Percentiles rank a stretch among this genome's conserved stretches.
phyloP scores from a whole-genome alignment of 1,284 basidiomycete species.

The Ceratobasidium sp. region DNA sequence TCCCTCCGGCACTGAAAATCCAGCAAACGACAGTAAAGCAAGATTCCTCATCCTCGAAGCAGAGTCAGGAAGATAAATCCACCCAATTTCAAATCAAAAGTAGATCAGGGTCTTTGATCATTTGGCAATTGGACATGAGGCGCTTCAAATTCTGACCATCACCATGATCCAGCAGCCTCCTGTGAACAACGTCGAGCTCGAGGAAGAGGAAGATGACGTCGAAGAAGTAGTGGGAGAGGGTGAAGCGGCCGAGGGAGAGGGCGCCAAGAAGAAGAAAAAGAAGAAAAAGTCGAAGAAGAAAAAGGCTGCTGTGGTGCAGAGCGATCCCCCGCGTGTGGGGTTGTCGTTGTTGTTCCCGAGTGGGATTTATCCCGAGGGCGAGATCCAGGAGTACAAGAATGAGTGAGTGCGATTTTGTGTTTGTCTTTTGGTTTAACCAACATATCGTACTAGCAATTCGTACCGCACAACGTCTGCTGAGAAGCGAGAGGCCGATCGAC shows the following conservation, averaged over 20 bases:
- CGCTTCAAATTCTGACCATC: not conserved
- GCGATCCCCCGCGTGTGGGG: slow-evolving; percentile 93
- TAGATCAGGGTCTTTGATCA: not conserved
- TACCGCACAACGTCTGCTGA: slow-evolving; percentile 93
- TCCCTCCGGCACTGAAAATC: slow-evolving; percentile 4
- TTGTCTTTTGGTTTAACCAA: not conserved
- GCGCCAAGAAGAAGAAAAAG: slow-evolving; percentile 76
- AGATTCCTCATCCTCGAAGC: slow-evolving; percentile 33
- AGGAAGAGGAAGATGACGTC: slow-evolving; percentile 51
- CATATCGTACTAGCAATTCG: slow-evolving; percentile 68
- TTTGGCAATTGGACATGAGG: slow-evolving; percentile 10
- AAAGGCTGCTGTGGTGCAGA: slow-evolving; percentile 66
- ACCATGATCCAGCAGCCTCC: slow-evolving; percentile 43
- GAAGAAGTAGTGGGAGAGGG: slow-evolving; percentile 53
- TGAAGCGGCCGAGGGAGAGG: slow-evolving; percentile 43
- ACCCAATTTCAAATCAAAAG: slow-evolving; percentile 22
- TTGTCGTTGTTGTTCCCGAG: slow-evolving; percentile 89
- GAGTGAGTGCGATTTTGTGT: slow-evolving; percentile 61
- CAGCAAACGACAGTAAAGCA: slow-evolving; percentile 4
- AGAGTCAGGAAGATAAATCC: too few relatives aligned
- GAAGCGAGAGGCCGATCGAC: slow-evolving; percentile 83
- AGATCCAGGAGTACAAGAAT: slow-evolving; percentile 91
- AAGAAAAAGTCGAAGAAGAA: slow-evolving; percentile 90
- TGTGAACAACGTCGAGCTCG: slow-evolving; percentile 31
- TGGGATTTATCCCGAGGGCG: slow-evolving; percentile 86